Conservation (phyloP, 1,284 basidiomycete species). For the Golubevia pallescens region DNA sequence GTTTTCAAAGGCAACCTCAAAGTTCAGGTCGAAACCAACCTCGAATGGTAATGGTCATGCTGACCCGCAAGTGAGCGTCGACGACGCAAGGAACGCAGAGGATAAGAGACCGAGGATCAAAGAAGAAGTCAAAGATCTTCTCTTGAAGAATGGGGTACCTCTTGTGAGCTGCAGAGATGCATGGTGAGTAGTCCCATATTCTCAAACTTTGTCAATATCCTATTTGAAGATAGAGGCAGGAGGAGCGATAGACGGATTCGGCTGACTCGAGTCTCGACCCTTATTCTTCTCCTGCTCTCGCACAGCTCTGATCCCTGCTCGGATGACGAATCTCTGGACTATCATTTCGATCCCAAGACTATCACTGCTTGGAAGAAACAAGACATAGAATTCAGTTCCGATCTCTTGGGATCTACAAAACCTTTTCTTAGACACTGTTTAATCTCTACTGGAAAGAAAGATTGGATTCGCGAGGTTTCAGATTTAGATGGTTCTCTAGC, state of each 20-base stretch:
- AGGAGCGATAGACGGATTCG: no score
- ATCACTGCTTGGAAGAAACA: slow-evolving; percentile 11
- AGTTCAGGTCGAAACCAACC: neutral
- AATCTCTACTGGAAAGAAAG: slow-evolving; percentile 12
- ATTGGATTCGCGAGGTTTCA: slow-evolving; percentile 12
- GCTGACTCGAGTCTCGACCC: no score
- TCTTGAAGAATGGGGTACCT: neutral
- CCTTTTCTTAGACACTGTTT: slow-evolving; percentile 12
- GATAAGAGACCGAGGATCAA: neutral
- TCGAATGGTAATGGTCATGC: neutral
- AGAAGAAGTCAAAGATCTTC: neutral
- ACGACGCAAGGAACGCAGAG: neutral
- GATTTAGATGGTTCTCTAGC: slow-evolving; percentile 8
- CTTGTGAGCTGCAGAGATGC: neutral
- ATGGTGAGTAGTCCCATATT: neutral
- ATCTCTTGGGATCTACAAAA: neutral
- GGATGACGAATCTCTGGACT: neutral
- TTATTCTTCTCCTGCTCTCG: neutral
- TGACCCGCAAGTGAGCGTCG: neutral
- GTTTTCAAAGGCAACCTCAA: neutral
- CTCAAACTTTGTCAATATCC: neutral
- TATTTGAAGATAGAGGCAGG: no score
- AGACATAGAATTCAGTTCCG: slow-evolving; percentile 7
- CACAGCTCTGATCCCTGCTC: slow-evolving; percentile 6
- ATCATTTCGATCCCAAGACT: neutral